A percentile compares a stretch with the other conserved stretches of the same genome.
Conservation (phyloP, 75 land plant species). For the Pseudotsuga menziesii region DNA sequence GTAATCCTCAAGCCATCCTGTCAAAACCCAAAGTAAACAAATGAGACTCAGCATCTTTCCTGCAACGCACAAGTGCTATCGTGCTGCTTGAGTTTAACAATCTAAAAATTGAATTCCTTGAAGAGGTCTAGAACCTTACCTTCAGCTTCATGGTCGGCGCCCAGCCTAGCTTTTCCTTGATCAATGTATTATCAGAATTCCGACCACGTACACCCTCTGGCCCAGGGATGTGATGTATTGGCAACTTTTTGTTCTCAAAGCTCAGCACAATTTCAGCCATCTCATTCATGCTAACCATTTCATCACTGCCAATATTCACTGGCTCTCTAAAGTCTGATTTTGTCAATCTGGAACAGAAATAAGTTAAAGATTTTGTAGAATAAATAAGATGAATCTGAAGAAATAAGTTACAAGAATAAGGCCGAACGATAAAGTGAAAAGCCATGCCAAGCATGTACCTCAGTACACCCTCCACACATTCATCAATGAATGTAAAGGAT, state of each 20-base stretch:
- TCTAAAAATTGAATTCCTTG: not conserved
- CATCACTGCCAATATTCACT: slow-evolving; percentile 96
- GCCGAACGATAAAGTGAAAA: not conserved
- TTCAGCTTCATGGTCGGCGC: slow-evolving; percentile 91
- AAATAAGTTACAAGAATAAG: not conserved
- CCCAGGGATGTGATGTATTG: slow-evolving; percentile 94
- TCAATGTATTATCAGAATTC: slow-evolving; percentile 94
- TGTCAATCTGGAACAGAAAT: slow-evolving; percentile 57
- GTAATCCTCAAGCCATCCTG: slow-evolving; percentile 87
- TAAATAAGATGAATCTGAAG: not conserved
- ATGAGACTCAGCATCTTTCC: slow-evolving; percentile 5
- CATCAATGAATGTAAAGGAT: slow-evolving; percentile 97
- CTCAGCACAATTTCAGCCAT: slow-evolving; percentile 94
- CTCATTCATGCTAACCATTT: slow-evolving; percentile 99
- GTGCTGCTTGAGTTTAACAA: not conserved
- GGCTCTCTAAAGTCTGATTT: slow-evolving; percentile 98
- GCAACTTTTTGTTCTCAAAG: slow-evolving; percentile 80
- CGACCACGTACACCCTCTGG: slow-evolving; percentile 97
- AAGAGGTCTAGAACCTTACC: slow-evolving; percentile 28
- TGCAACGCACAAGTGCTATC: not conserved
- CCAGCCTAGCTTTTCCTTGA: slow-evolving; percentile 96
- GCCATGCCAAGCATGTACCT: slow-evolving; percentile 33
- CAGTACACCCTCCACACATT: slow-evolving; percentile 96
- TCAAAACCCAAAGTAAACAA: slow-evolving; percentile 8
- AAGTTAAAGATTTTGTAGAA: not conserved